Evolutionary conservation across 306 rosid species (phyloP).

Genomic region (Prunus dulcis): DNA sequence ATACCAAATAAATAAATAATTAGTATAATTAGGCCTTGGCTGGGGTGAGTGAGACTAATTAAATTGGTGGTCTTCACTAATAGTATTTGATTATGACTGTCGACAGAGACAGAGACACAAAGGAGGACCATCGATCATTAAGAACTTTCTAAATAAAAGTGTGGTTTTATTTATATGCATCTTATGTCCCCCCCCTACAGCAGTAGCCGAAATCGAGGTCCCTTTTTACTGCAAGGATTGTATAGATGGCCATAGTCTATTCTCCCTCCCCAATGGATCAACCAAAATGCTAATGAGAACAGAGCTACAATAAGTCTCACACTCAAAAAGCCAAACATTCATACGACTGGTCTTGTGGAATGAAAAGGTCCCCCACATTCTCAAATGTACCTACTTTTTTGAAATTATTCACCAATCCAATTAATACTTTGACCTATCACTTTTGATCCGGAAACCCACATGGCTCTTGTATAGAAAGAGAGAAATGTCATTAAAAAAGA

Average conservation of each 20-base stretch:
- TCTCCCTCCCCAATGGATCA: neutral
- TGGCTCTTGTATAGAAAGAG: constrained; percentile 15
- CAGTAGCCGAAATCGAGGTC: constrained; percentile 12
- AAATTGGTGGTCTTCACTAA: neutral
- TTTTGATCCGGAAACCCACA: constrained; percentile 45
- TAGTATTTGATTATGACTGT: too few relatives aligned
- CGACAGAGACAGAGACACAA: neutral
- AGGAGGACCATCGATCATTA: constrained; percentile 2
- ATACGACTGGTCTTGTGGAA: constrained; percentile 35
- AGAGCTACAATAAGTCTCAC: constrained; percentile 10
- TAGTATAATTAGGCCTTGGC: neutral
- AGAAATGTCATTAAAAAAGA: neutral
- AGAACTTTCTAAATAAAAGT: constrained; percentile 23
- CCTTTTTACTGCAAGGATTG: neutral
- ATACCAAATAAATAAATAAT: neutral
- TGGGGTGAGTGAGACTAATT: neutral
- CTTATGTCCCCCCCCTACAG: neutral
- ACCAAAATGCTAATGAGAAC: constrained; percentile 20
- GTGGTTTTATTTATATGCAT: constrained; percentile 1
- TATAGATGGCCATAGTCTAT: neutral
- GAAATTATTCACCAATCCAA: constrained; percentile 31
- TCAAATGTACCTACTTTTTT: constrained; percentile 41
- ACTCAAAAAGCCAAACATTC: constrained; percentile 23
- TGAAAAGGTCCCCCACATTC: constrained; percentile 19
- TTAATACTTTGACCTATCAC: constrained; percentile 32